These are phyloP conservation scores for Heliosperma pusillum DNA, from an alignment of 148 eudicot species.

Conservation along the genomic window DNA sequence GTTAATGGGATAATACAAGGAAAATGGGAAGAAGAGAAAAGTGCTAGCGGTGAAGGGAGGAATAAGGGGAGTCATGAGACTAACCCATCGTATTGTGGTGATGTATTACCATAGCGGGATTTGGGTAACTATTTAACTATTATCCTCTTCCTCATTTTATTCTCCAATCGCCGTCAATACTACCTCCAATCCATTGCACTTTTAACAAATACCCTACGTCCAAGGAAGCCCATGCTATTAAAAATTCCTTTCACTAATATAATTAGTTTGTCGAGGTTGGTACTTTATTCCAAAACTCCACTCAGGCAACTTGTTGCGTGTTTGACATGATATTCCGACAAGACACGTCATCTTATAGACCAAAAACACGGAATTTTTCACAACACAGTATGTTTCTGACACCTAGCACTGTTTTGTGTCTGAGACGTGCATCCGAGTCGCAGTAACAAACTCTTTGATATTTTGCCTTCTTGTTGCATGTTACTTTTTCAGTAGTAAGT, in stretches of 20 bases:
- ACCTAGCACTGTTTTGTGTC: not conserved
- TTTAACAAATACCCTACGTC: too few species aligned
- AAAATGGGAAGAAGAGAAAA: not conserved
- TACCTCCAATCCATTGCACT: too few species aligned
- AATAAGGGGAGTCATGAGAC: not conserved
- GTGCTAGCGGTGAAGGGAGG: not conserved
- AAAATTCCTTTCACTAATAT: not conserved
- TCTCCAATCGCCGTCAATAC: too few species aligned
- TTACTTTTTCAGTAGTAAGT: too few species aligned
- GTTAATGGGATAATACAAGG: not conserved
- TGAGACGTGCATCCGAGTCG: not conserved
- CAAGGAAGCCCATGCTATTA: not conserved
- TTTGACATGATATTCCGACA: too few species aligned
- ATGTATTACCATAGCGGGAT: not conserved
- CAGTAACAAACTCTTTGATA: not conserved
- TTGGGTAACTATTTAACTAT: not conserved
- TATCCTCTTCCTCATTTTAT: too few species aligned
- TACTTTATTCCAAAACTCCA: too few species aligned
- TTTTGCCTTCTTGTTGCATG: not conserved
- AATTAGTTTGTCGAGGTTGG: too few species aligned
- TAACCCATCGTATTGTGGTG: not conserved
- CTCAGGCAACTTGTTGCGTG: too few species aligned
- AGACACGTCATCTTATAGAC: not conserved
- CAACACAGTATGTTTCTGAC: not conserved
- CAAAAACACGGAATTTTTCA: not conserved